phyloP scores from a whole-genome alignment of 345 rosid genomes.

The Eutrema yunnanense region DNA sequence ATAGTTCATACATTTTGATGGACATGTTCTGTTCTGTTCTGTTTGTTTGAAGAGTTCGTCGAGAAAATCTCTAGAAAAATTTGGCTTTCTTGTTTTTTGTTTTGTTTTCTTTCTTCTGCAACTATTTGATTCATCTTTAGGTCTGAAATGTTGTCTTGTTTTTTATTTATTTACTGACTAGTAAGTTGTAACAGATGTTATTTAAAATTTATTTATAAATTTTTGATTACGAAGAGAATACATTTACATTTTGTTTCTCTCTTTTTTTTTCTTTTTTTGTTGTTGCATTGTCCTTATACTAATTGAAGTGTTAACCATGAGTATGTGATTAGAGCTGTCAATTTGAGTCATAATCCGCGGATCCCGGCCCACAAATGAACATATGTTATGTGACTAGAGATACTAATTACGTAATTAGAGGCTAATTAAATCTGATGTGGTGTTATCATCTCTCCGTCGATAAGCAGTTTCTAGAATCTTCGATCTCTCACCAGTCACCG shows the following conservation, averaged over 20 bases:
- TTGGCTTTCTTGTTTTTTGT: too few species aligned
- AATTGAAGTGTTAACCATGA: too few species aligned
- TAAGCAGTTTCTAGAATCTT: not conserved
- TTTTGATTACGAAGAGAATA: not conserved
- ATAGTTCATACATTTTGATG: not conserved
- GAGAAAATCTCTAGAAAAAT: not conserved
- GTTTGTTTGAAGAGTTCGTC: not conserved
- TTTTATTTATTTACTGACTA: not conserved
- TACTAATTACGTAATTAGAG: not conserved
- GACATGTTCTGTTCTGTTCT: not conserved
- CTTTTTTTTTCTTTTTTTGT: too few species aligned
- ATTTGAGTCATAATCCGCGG: too few species aligned
- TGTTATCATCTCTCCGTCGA: not conserved
- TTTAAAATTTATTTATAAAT: not conserved
- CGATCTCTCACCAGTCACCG: not conserved
- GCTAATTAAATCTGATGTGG: conserved; percentile 2
- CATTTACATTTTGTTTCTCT: not conserved
- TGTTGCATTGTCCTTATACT: too few species aligned
- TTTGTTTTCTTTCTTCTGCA: not conserved
- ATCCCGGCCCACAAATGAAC: not conserved
- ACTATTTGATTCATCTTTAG: not conserved
- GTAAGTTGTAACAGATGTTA: not conserved
- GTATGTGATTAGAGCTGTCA: too few species aligned
- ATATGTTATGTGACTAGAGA: not conserved
- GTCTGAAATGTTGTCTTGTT: not conserved